Base-by-base conservation (phyloP, 164 flowering plant genomes). In the Annona cherimola region DNA sequence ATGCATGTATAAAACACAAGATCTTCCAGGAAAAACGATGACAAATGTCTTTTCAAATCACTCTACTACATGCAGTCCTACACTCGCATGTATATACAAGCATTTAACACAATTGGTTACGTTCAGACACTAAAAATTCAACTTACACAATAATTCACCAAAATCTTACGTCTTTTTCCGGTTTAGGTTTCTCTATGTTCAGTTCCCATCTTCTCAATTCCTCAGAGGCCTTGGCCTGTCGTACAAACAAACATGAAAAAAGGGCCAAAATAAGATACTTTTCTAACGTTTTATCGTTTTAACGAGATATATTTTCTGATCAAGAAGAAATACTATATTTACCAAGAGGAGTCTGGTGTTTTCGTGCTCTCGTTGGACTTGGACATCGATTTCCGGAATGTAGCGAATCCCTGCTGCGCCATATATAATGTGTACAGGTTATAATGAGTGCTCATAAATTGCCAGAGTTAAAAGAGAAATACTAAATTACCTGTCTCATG, bases 151-250 rank as follows among this genome's bases (percentile, higher is more conserved):
- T 43, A 20, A 42, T 41, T 72, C 50, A 41, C 6, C 4, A 57
- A 35, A 5, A 55, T 74, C 85, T 79, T 78, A 83, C 87, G 67
- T 81, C 72, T 75, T 75, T 74, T 62, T 70, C 74, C 1, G 74
- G 40, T 60, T 65, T 59, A 5, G 60, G 65, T 46, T 60, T 65
- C 50, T 60, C 74, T 45, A 73, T 70, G 71, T 55, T 69, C 46
- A 41, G 39, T 60, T 50, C 60, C 71, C 73, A 70, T 3, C 67
- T 77, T 4, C 40, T 75, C 20, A 68, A 35, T 45, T 76, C 79
- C 46, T 76, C 69, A 19, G 69, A 63, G 59, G n/a, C 80, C 78
- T 76, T 75, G 11, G 67, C 69, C 63, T 72, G 45, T 4, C 45
- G 65, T 26, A 42, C 3, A 59, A 57, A 57, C 9, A 63, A 45